Conservation (phyloP, 1,284 basidiomycete species). For the Grifola frondosa region DNA sequence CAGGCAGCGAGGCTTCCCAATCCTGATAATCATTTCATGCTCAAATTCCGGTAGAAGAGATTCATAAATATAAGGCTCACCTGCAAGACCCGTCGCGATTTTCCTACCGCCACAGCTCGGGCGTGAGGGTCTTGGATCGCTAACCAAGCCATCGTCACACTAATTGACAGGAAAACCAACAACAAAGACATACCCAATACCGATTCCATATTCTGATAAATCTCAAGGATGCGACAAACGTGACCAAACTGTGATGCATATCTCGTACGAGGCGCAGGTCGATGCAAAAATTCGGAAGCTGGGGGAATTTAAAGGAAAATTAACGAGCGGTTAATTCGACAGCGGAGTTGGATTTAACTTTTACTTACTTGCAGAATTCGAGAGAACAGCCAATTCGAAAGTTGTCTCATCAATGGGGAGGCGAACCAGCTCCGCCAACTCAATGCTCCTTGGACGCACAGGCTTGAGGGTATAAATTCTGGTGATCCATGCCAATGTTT, state of each 20-base stretch:
- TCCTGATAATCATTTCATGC: slow-evolving; percentile 37
- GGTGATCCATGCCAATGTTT: slow-evolving; percentile 43
- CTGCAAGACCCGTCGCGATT: slow-evolving; percentile 42
- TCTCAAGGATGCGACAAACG: slow-evolving; percentile 62
- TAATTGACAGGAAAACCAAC: too few relatives aligned
- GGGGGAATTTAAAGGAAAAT: not conserved
- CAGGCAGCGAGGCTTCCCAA: slow-evolving; percentile 65
- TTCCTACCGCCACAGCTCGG: slow-evolving; percentile 29
- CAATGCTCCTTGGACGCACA: slow-evolving; percentile 32
- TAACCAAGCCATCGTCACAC: slow-evolving; percentile 3
- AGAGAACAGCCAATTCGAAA: slow-evolving; percentile 67
- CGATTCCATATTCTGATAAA: slow-evolving; percentile 57
- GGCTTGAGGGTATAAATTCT: slow-evolving; percentile 32
- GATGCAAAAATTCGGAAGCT: slow-evolving; percentile 61
- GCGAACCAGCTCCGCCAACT: slow-evolving; percentile 52
- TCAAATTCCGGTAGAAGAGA: too few relatives aligned
- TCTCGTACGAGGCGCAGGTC: slow-evolving; percentile 55
- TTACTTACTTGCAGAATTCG: slow-evolving; percentile 57
- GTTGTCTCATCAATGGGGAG: slow-evolving; percentile 75
- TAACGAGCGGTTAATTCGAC: too few relatives aligned
- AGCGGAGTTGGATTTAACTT: too few relatives aligned
- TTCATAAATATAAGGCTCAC: slow-evolving; percentile 29
- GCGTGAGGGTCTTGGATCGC: slow-evolving; percentile 24
- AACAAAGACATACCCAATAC: slow-evolving; percentile 27
- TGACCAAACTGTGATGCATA: slow-evolving; percentile 72